phyloP scores from a whole-genome alignment of 495 filamentous ascomycete genomes.

The Lasiosphaeria ovina region DNA sequence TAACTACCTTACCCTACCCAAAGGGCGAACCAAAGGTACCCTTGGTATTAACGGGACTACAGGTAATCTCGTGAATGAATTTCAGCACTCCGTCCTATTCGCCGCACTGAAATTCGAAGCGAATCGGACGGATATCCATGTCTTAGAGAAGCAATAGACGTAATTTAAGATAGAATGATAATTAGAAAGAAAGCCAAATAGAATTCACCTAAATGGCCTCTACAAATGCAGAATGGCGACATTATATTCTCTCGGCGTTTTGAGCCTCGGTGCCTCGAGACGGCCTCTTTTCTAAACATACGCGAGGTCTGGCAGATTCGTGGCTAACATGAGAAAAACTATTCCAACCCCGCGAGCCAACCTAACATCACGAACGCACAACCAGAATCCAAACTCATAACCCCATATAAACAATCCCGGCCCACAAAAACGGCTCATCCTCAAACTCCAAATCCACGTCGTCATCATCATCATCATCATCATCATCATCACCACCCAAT shows the following conservation, averaged over 20 bases:
- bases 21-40: neutral
- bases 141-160: slow-evolving; percentile 3
- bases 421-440: neutral
- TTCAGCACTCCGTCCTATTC: slow-evolving; percentile 1
- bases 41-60: neutral
- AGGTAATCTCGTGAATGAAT: slow-evolving; percentile 2
- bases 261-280: too few species aligned
- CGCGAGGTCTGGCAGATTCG: too few species aligned
- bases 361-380: neutral
- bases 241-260: too few species aligned
- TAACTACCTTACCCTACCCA: too few species aligned
- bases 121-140: slow-evolving; percentile 6
- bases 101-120: slow-evolving; percentile 11
- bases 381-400: neutral
- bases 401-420: neutral
- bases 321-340: too few species aligned
- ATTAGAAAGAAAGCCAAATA: slow-evolving; percentile 6
- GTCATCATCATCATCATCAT: neutral
- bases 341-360: too few species aligned
- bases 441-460: neutral
- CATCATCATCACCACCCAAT: too few species aligned
- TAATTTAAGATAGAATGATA: slow-evolving; percentile 3
- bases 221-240: too few species aligned
- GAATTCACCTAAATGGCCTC: too few species aligned
- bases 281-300: too few species aligned